Percentiles rank a stretch among this genome's conserved stretches.
These are phyloP conservation scores for Chalciporus chontae DNA, from an alignment of 768 basidiomycete genomes.

Conservation along the genomic window DNA sequence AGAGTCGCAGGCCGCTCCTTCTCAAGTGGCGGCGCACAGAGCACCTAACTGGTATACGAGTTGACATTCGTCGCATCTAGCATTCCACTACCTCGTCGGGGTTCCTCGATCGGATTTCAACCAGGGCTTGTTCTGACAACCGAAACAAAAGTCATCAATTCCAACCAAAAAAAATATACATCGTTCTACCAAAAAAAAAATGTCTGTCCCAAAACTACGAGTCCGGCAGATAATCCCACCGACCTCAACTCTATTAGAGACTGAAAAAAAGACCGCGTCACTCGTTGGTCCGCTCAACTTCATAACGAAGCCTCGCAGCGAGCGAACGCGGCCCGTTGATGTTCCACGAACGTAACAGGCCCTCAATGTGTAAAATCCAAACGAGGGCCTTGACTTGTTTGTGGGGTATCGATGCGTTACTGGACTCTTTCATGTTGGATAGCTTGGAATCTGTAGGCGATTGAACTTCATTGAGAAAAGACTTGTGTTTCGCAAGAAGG, in stretches of 20 bases:
- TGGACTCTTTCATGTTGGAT: neutral
- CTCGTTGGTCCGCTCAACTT: conserved; percentile 43
- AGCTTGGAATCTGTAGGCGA: neutral
- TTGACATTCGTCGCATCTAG: no score
- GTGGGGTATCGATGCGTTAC: conserved; percentile 23
- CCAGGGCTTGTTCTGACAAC: neutral
- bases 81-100: no score
- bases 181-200: conserved; percentile 5
- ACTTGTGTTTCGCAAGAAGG: no score
- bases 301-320: conserved; percentile 59
- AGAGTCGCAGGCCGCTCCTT: neutral
- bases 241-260: conserved; percentile 64
- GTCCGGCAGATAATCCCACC: conserved; percentile 34
- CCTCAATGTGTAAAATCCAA: conserved; percentile 39
- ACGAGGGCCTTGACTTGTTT: conserved; percentile 66
- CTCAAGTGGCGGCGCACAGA: no score
- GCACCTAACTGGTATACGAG: no score
- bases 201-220: conserved; percentile 74
- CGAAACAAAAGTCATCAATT: conserved; percentile 4
- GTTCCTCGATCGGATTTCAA: no score
- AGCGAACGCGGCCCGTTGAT: conserved; percentile 39
- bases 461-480: neutral
- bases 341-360: conserved; percentile 77
- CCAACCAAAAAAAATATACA: conserved; percentile 4
- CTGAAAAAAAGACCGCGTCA: conserved; percentile 35